A percentile compares a stretch with the other conserved stretches of the same genome.
phyloP scores from a whole-genome alignment of 225 moss, liverwort and hornwort species.

The Polytrichum commune region DNA sequence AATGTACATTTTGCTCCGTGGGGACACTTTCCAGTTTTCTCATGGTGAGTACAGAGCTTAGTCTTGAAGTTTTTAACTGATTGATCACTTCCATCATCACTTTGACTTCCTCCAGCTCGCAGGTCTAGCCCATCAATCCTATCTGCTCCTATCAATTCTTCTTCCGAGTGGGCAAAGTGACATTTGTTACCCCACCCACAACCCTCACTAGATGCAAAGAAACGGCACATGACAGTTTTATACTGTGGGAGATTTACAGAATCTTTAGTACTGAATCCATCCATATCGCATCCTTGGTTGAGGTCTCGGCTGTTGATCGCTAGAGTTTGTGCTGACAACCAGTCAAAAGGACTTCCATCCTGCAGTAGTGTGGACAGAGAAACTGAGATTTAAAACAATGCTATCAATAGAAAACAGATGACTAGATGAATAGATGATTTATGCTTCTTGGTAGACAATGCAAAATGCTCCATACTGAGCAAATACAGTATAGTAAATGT shows the following conservation, averaged over 20 bases:
- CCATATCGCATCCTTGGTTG: slow-evolving; percentile 59
- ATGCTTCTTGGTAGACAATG: no score
- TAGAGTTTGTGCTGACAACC: slow-evolving; percentile 64
- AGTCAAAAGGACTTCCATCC: slow-evolving; percentile 47
- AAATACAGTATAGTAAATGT: background rate
- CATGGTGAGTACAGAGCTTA: slow-evolving; percentile 93
- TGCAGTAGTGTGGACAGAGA: slow-evolving; percentile 17
- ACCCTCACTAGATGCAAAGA: slow-evolving; percentile 82
- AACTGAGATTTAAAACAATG: no score
- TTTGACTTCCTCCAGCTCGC: slow-evolving; percentile 55
- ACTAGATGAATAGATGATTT: no score
- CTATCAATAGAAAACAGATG: no score
- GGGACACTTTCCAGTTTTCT: slow-evolving; percentile 85
- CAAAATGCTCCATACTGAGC: no score
- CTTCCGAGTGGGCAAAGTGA: slow-evolving; percentile 90
- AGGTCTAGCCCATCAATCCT: slow-evolving; percentile 63
- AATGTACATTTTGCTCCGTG: slow-evolving; percentile 94
- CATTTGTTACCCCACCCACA: slow-evolving; percentile 88
- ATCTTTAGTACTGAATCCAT: slow-evolving; percentile 54
- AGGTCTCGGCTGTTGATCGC: slow-evolving; percentile 64
- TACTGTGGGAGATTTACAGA: slow-evolving; percentile 83
- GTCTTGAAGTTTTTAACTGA: slow-evolving; percentile 88
- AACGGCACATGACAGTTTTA: slow-evolving; percentile 86
- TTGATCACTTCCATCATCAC: slow-evolving; percentile 68
- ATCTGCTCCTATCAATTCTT: slow-evolving; percentile 74